Conservation (phyloP, 225 moss, liverwort and hornwort species). For the Pseudoscleropodium purum region DNA sequence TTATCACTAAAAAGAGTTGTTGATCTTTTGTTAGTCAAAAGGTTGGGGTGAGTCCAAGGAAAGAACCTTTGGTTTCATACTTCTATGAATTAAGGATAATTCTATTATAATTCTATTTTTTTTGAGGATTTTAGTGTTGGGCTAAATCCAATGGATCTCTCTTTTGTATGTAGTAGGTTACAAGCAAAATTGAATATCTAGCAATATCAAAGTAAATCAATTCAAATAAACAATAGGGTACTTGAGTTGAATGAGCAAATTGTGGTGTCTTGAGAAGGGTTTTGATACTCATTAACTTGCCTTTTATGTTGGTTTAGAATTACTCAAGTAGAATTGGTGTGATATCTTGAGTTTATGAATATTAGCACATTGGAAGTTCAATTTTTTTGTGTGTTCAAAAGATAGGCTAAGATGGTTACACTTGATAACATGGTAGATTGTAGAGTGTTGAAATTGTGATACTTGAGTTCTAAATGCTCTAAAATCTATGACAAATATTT, state of each 20-base stretch:
- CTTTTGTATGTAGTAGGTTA: accelerated
- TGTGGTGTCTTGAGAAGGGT: neutral
- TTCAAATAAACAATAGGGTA: no score
- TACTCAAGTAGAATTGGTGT: no score
- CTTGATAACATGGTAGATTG: neutral
- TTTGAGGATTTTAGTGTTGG: accelerated
- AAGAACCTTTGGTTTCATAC: neutral
- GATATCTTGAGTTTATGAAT: neutral
- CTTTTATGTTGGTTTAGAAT: neutral
- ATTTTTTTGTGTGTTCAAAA: neutral
- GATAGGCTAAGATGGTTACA: neutral
- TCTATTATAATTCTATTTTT: no score
- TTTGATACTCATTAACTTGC: neutral
- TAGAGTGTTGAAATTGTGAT: neutral
- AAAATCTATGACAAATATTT: neutral
- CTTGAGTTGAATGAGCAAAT: neutral
- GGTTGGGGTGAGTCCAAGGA: accelerated
- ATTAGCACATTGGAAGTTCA: neutral
- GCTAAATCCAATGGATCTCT: neutral
- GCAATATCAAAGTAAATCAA: accelerated
- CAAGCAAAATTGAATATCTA: neutral
- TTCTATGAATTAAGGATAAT: no score
- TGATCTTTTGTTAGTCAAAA: neutral
- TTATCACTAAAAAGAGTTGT: neutral
- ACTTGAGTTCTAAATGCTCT: accelerated